phyloP scores from a whole-genome alignment of 441 rosid species.

The Daphne laureola region DNA sequence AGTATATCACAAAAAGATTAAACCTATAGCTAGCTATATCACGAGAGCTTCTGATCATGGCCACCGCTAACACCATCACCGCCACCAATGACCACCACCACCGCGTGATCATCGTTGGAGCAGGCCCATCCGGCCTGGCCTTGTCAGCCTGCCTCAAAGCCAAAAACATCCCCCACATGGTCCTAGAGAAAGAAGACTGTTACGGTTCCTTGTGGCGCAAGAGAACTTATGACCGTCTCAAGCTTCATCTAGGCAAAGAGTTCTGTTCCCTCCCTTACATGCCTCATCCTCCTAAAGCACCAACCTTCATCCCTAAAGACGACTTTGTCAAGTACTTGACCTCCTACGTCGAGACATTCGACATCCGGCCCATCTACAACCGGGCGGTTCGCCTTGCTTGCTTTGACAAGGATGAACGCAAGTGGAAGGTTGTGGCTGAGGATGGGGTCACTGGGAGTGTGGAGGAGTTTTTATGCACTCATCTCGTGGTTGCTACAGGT shows the following conservation, averaged over 20 bases:
- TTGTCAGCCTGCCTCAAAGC: slow-evolving; percentile 33
- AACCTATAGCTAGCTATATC: too few species aligned
- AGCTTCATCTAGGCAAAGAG: slow-evolving; percentile 39
- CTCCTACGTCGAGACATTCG: slow-evolving; percentile 23
- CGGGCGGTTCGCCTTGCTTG: slow-evolving; percentile 27
- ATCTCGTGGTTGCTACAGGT: slow-evolving; percentile 36
- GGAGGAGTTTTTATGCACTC: slow-evolving; percentile 26
- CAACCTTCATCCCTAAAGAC: slow-evolving; percentile 26
- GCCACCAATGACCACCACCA: too few species aligned
- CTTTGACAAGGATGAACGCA: slow-evolving; percentile 13
- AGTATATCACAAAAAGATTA: too few species aligned
- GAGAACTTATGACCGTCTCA: slow-evolving; percentile 38
- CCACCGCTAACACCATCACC: too few species aligned
- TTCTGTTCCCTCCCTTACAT: slow-evolving; percentile 37
- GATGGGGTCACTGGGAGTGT: slow-evolving; percentile 4
- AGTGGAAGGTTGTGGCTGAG: slow-evolving; percentile 26
- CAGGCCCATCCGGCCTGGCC: slow-evolving; percentile 50
- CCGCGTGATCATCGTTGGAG: slow-evolving; percentile 33
- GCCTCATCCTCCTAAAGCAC: slow-evolving; percentile 22
- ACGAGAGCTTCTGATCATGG: too few species aligned
- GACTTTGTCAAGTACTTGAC: slow-evolving; percentile 30
- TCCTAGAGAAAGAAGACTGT: slow-evolving; percentile 42
- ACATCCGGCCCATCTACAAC: slow-evolving; percentile 20
- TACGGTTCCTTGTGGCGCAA: slow-evolving; percentile 48
- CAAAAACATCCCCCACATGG: slow-evolving; percentile 25